Evolutionary conservation across 1,139 yeast genomes (phyloP).

Genomic region (Candida tropicalis): DNA sequence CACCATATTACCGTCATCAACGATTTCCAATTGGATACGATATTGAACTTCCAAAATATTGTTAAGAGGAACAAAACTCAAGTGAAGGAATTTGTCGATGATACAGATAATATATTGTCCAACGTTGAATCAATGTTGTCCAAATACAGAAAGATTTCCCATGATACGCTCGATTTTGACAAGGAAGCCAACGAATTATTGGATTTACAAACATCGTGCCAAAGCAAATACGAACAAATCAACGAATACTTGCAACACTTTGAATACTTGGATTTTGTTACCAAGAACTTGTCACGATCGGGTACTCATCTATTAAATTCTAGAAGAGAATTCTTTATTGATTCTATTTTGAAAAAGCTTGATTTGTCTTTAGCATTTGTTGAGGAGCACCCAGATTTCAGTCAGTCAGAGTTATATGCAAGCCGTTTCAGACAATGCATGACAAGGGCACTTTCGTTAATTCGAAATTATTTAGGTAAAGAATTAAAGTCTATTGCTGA

Average conservation of each 20-base stretch:
- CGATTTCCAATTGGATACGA: constrained; percentile 30
- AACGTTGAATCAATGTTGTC: constrained; percentile 46
- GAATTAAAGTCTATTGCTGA: constrained; percentile 40
- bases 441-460: constrained; percentile 77
- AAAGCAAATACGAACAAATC: constrained; percentile 49
- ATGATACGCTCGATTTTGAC: constrained; percentile 68
- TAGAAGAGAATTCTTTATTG: constrained; percentile 16
- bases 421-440: constrained; percentile 82
- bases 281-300: constrained; percentile 68
- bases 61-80: constrained; percentile 36
- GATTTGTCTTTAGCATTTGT: constrained; percentile 53
- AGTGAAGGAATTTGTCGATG: constrained; percentile 38
- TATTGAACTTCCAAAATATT: constrained; percentile 44
- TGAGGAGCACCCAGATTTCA: constrained; percentile 49
- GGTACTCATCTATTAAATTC: constrained; percentile 61
- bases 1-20: constrained; percentile 36
- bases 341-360: constrained; percentile 54
- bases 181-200: constrained; percentile 56
- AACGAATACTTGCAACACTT: constrained; percentile 59
- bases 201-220: constrained; percentile 50
- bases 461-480: constrained; percentile 64
- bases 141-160: constrained; percentile 57
- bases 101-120: constrained; percentile 43
- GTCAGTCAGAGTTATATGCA: constrained; percentile 70
- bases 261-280: constrained; percentile 70